Base-by-base conservation (phyloP, 768 basidiomycete species). In the Boletus pseudo-olivaceus region DNA sequence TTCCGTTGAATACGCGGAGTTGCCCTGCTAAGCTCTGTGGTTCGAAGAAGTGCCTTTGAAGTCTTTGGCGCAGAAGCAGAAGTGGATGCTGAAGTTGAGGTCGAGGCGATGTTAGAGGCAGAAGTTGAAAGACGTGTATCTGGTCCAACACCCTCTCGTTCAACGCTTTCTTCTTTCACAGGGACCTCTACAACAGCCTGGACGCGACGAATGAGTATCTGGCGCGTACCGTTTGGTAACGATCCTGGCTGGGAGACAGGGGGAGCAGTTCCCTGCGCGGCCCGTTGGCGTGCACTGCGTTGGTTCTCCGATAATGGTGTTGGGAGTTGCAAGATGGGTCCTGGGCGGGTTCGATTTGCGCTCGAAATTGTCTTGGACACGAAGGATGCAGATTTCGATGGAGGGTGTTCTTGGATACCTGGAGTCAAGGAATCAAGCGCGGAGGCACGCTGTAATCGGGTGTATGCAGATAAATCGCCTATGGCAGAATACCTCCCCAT, bases 141-240 rank as follows among this genome's bases (percentile, higher is more conserved):
- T 17, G 8, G 8, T 26, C 49, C 53, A 9, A 55, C 11, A n/a
- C 30, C 70, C 7, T 76, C 76, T n/a, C 72, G 72, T 4, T 76
- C 73, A 2, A 72, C 73, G 4, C 81, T 82, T 66, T 88, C 86
- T 51, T 78, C 78, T 61, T 89, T 88, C 35, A 88, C 80, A 33
- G 78, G 74, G 1, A 88, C 72, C 19, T 88, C 75, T 7, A 80
- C 65, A 3, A 76, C 65, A 27, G 87, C 84, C 20, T 82, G 80
- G 8, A 89, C 87, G 33, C 83, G 82, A 20, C 87, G 80, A 39
- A 89, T 75, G 15, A 89, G 35, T 19, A 62, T 42, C 23, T 69
- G 67, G 2, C 57, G 61, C 32, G 58, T 23, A n/a, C 57, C 29
- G 26, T 51, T 66, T 40, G 55, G 49, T 20, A 41, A 41, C 5